Evolutionary conservation across 768 basidiomycete species (phyloP), one percentile per base, ranked within the genome.

Genomic region (Tulasnella sp.): DNA sequence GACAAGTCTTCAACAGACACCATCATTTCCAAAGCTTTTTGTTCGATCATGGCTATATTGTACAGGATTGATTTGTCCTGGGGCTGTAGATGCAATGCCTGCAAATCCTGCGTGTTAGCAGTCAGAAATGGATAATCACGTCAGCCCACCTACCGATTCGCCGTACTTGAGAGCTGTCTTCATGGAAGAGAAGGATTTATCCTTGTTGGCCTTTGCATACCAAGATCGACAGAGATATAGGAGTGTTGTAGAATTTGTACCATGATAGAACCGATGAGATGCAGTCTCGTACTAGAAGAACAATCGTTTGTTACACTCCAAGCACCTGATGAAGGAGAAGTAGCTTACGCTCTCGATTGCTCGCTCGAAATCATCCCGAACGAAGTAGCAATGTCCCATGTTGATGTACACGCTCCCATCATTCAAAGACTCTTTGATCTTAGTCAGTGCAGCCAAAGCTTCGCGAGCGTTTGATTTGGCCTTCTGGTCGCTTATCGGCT

Each of bases 11-110:
- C 87, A 35, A 96, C 85, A 0, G 90, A 87, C 80, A 95, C 91
- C 35, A 99, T 85, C 85, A 98, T 88, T 83, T 98, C 97, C 0
- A 95, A 93, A 0, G 93, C 91, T 84, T 98, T 98, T 83, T 99
- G 98, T 84, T 96, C 92, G 44, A 99, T 95, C 93, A 99, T 96
- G 76, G 97, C 96, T 81, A 98, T 94, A 84, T 99, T 99, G 85
- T 96, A 99, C 61, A 95, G 79, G 73, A 92, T 90, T 3, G 95
- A 93, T 82, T 96, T 96, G 85, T 99, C 98, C 77, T 87, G 88
- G 0, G 96, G 95, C 80, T 92, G 91, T 7, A 95, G 84, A 80
- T 94, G 92, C 20, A 93, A 86, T 1, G 96, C 96, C 96, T 98
- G 80, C 15, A 74, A 37, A 37, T 77, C 32, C 81, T 80, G 75